phyloP scores from a whole-genome alignment of 2,329 filamentous ascomycete species.

The Didymella segeticola region DNA sequence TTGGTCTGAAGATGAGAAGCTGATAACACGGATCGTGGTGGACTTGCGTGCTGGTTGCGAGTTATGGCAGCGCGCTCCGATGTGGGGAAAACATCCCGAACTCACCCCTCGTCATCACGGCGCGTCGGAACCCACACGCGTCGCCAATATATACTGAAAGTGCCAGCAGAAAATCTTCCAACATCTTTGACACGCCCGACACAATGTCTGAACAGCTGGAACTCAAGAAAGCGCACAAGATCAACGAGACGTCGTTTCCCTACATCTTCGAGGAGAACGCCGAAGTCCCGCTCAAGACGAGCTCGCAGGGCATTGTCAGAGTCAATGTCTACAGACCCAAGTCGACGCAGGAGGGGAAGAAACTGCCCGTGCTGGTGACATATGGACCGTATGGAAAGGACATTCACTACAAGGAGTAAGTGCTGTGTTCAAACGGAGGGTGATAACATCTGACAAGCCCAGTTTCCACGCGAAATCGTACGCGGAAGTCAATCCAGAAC shows the following conservation, averaged over 20 bases:
- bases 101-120: no score
- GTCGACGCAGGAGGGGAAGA: constrained; percentile 35
- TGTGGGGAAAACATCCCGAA: no score
- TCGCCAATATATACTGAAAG: constrained; percentile 29
- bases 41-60: no score
- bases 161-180: background rate
- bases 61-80: no score
- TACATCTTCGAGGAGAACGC: constrained; percentile 62
- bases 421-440: no score
- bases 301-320: constrained; percentile 51
- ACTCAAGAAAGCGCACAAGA: constrained; percentile 41
- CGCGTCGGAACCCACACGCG: no score
- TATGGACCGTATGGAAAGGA: constrained; percentile 80
- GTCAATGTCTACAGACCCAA: constrained; percentile 61
- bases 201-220: constrained; percentile 36
- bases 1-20: background rate
- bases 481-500: constrained; percentile 42
- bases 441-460: constrained; percentile 15
- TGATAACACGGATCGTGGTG: no score
- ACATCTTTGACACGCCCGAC: background rate
- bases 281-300: constrained; percentile 52
- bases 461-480: constrained; percentile 61
- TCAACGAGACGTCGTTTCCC: constrained; percentile 46
- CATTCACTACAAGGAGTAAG: constrained; percentile 65
- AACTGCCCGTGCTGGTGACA: constrained; percentile 69